phyloP scores from a whole-genome alignment of 768 basidiomycete genomes.

The Mycena galericulata region DNA sequence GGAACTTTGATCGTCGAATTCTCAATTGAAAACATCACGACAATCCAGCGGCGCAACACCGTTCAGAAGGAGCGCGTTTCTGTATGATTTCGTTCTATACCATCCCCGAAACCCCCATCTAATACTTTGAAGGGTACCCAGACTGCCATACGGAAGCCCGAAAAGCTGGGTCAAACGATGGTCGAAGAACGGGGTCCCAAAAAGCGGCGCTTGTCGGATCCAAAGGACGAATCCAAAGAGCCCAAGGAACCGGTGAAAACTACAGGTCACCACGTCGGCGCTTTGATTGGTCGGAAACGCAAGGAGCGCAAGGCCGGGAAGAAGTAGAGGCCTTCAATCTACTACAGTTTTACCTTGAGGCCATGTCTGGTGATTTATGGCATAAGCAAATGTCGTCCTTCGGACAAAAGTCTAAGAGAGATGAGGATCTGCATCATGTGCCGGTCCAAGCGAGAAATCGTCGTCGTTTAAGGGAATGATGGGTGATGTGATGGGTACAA shows the following conservation, averaged over 20 bases:
- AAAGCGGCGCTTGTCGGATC: conserved; percentile 22
- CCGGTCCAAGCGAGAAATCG: conserved; percentile 8
- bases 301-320: conserved; percentile 68
- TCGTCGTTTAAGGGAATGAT: not conserved
- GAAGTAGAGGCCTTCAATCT: too few species aligned
- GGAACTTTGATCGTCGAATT: conserved; percentile 89
- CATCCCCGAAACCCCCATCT: conserved; percentile 4
- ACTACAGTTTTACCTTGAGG: too few species aligned
- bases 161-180: conserved; percentile 21
- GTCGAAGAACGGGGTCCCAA: conserved; percentile 53
- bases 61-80: conserved; percentile 55
- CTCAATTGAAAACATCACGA: conserved; percentile 94
- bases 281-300: conserved; percentile 85
- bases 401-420: too few species aligned
- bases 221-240: conserved; percentile 14
- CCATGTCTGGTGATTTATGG: too few species aligned
- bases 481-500: not conserved
- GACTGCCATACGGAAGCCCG: conserved; percentile 17
- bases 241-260: conserved; percentile 37
- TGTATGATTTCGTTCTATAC: conserved; percentile 36
- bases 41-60: conserved; percentile 80
- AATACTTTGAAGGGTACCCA: conserved; percentile 26
- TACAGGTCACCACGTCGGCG: conserved; percentile 65
- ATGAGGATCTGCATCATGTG: not conserved
- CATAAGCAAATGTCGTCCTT: too few species aligned